phyloP scores from a whole-genome alignment of 1,284 basidiomycete genomes.

The Coriolopsis trogii region DNA sequence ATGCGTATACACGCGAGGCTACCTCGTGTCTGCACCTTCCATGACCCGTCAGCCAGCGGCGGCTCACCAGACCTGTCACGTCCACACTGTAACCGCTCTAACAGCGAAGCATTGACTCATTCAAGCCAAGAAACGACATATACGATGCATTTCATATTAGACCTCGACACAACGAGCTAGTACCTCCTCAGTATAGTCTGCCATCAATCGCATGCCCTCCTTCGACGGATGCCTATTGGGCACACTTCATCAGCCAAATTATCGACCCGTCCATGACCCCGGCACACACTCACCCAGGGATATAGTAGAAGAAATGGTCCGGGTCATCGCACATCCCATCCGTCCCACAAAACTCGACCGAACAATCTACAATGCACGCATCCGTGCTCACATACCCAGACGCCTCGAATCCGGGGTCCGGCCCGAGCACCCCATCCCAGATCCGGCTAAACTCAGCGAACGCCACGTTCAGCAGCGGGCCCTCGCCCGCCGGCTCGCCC shows the following conservation, averaged over 20 bases:
- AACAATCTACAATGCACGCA: slow-evolving; percentile 29
- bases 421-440: slow-evolving; percentile 35
- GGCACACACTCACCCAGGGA: slow-evolving; percentile 43
- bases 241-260: not conserved
- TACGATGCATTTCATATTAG: not conserved
- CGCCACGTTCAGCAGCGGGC: slow-evolving; percentile 24
- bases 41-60: too few relatives aligned
- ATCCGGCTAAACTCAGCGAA: slow-evolving; percentile 34
- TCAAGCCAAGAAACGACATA: too few relatives aligned
- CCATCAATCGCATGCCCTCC: slow-evolving; percentile 48
- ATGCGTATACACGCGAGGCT: too few relatives aligned
- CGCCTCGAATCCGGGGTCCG: slow-evolving; percentile 33
- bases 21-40: too few relatives aligned
- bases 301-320: slow-evolving; percentile 53
- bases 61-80: too few relatives aligned
- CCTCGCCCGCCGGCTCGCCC: not conserved
- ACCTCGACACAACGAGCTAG: slow-evolving; percentile 11
- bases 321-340: slow-evolving; percentile 41
- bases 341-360: slow-evolving; percentile 20
- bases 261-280: not conserved
- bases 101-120: too few relatives aligned
- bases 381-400: slow-evolving; percentile 37
- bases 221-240: slow-evolving; percentile 44
- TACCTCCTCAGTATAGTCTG: slow-evolving; percentile 49
- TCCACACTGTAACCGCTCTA: too few relatives aligned